Conservation (phyloP, 2,329 filamentous ascomycete species). For the Nemania serpens region DNA sequence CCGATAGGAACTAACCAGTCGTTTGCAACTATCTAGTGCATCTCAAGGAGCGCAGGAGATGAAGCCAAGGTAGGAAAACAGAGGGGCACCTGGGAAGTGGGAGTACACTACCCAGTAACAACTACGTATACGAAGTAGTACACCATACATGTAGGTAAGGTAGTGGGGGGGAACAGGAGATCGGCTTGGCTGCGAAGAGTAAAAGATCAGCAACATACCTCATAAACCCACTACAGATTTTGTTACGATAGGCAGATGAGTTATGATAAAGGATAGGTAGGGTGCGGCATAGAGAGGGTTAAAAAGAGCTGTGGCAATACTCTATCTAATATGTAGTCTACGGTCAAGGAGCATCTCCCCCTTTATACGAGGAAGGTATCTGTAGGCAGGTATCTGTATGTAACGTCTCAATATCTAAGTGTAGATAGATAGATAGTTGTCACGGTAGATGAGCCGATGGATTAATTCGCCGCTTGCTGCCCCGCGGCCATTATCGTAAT, state of each 20-base stretch:
- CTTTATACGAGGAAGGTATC: neutral
- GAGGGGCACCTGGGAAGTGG: too few relatives aligned
- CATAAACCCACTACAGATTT: slow-evolving; percentile 4
- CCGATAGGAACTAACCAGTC: neutral
- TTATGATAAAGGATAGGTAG: neutral
- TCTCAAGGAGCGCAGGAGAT: neutral
- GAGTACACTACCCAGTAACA: too few relatives aligned
- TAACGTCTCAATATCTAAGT: neutral
- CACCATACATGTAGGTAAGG: too few relatives aligned
- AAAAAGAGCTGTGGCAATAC: too few relatives aligned
- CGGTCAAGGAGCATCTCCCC: too few relatives aligned
- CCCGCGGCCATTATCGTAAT: slow-evolving; percentile 4
- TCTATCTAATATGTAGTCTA: too few relatives aligned
- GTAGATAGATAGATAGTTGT: neutral
- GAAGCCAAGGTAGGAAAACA: neutral
- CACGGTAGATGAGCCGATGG: slow-evolving; percentile 9
- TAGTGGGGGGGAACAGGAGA: slow-evolving; percentile 12
- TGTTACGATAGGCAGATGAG: neutral
- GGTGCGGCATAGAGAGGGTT: neutral
- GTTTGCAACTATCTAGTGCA: slow-evolving; percentile 3
- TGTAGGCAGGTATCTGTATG: neutral
- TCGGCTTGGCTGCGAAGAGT: slow-evolving; percentile 21
- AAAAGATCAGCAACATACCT: slow-evolving; percentile 38
- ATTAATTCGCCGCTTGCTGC: neutral
- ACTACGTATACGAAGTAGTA: too few relatives aligned